phyloP scores from a whole-genome alignment of 495 filamentous ascomycete species.

The Neurospora sp. region DNA sequence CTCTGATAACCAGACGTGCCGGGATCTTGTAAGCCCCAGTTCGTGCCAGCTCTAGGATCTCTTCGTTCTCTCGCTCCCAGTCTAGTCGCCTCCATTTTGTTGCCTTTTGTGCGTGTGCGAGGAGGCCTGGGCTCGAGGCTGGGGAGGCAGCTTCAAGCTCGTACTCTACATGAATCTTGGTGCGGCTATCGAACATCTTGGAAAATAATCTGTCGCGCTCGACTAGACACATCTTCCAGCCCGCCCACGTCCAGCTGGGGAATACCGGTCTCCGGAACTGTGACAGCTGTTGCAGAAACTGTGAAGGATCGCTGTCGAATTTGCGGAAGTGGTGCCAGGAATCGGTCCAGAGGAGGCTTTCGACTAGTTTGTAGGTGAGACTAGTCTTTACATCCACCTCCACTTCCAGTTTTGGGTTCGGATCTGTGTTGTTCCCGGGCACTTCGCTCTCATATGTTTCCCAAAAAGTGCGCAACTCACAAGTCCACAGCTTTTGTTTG shows the following conservation, averaged over 20 bases:
- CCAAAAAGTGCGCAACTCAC: not conserved
- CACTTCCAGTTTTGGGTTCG: not conserved
- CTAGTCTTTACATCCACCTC: not conserved
- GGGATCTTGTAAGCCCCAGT: not conserved
- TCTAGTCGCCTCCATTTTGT: not conserved
- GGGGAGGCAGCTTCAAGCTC: not conserved
- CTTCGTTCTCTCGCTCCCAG: not conserved
- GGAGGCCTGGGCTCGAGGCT: not conserved
- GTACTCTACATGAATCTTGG: not conserved
- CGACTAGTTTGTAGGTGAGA: not conserved
- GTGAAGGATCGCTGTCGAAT: not conserved
- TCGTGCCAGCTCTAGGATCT: not conserved
- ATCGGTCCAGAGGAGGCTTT: not conserved
- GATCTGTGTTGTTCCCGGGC: not conserved
- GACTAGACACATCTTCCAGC: not conserved
- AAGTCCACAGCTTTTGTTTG: not conserved
- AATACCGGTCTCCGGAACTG: not conserved
- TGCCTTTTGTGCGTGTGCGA: not conserved
- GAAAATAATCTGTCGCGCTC: not conserved
- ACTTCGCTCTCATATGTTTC: not conserved
- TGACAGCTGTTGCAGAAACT: not conserved
- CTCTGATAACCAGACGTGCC: not conserved
- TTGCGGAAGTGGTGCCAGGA: not conserved
- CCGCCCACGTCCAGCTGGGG: constrained; percentile 6
- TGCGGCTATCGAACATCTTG: not conserved